phyloP scores from a whole-genome alignment of 176 grass and related monocot genomes.

The Avena sativa region DNA sequence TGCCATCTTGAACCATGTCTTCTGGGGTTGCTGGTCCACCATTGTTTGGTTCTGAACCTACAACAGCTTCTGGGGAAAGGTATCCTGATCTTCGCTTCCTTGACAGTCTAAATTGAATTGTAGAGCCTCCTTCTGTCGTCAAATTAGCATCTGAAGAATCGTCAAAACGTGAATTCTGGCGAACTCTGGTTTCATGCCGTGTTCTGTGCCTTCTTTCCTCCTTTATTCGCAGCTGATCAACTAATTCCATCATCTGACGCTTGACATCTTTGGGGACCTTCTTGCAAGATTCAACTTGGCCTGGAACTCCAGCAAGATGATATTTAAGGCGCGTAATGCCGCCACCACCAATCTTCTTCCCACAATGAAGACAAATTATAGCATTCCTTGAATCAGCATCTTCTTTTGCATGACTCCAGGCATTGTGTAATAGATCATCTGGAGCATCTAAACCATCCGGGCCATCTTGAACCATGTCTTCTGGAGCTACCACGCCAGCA shows the following conservation, averaged over 20 bases:
- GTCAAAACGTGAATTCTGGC: background rate
- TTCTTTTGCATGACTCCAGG: constrained; percentile 51
- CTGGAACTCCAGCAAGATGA: constrained; percentile 64
- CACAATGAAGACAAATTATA: constrained; percentile 58
- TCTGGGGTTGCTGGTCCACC: background rate
- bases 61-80: constrained; percentile 10
- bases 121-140: constrained; percentile 25
- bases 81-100: constrained; percentile 47
- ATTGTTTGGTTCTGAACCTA: constrained; percentile 38
- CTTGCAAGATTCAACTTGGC: constrained; percentile 57
- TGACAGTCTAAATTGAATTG: constrained; percentile 37
- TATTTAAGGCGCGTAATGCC: constrained; percentile 63
- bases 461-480: constrained; percentile 31
- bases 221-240: constrained; percentile 39
- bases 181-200: constrained; percentile 19
- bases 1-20: constrained; percentile 29
- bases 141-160: constrained; percentile 35
- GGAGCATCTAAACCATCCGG: constrained; percentile 19
- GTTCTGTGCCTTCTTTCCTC: constrained; percentile 47
- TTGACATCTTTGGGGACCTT: constrained; percentile 56
- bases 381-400: constrained; percentile 36
- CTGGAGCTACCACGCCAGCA: background rate
- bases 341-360: constrained; percentile 43
- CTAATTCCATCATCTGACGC: constrained; percentile 47
- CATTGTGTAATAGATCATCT: constrained; percentile 48